Percentiles rank a stretch among this genome's conserved stretches.
Conservation (phyloP, 345 rosid genomes). For the Leavenworthia alabamica region DNA sequence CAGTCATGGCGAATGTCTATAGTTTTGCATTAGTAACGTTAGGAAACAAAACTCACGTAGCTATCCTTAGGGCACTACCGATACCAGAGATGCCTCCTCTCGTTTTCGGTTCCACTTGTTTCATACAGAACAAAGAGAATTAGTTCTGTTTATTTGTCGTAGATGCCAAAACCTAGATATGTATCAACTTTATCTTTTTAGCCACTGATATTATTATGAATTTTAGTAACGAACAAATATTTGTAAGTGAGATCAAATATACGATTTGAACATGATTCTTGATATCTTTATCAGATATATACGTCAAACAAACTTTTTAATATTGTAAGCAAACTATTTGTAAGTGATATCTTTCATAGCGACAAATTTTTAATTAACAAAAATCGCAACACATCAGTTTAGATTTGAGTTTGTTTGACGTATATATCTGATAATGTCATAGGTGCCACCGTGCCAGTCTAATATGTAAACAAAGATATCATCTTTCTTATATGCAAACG, state of each 20-base stretch:
- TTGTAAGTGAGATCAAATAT: background rate
- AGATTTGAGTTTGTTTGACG: background rate
- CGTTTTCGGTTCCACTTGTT: constrained; percentile 34
- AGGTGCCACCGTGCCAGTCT: too few species aligned
- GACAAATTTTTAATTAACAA: background rate
- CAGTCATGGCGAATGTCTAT: constrained; percentile 14
- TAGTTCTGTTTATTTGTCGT: constrained; percentile 6
- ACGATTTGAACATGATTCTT: background rate
- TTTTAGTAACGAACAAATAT: too few species aligned
- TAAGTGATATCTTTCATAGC: background rate
- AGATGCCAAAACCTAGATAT: background rate
- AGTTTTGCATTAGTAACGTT: constrained; percentile 11
- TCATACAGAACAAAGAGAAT: constrained; percentile 6
- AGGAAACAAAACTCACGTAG: constrained; percentile 23
- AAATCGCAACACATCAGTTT: background rate
- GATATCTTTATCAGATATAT: too few species aligned
- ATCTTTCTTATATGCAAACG: background rate
- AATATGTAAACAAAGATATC: too few species aligned
- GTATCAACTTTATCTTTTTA: background rate
- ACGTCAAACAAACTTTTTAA: too few species aligned
- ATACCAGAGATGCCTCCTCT: constrained; percentile 18
- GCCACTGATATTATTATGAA: too few species aligned
- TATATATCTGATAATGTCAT: background rate
- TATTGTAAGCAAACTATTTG: too few species aligned
- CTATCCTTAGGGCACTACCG: constrained; percentile 10